A percentile compares a stretch with the other conserved stretches of the same genome.
phyloP scores from a whole-genome alignment of 805 yeast species.

The Candida argentea region DNA sequence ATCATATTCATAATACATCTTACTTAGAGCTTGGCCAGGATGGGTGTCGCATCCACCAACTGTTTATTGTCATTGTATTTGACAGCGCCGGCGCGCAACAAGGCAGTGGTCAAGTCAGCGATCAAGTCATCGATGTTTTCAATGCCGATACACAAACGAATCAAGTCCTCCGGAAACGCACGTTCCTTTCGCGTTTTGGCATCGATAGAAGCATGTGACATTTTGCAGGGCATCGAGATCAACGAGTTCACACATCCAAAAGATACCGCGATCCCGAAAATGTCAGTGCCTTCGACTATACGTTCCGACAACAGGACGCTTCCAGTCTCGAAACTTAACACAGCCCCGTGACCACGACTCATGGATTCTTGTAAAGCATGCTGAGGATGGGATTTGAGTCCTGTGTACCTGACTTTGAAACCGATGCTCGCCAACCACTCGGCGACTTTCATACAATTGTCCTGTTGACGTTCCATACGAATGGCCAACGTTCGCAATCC shows the following conservation, averaged over 20 bases:
- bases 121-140: constrained; percentile 76
- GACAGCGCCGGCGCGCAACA: constrained; percentile 54
- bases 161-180: constrained; percentile 85
- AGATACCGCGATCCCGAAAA: constrained; percentile 85
- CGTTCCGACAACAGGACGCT: constrained; percentile 51
- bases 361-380: constrained; percentile 66
- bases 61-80: constrained; percentile 30
- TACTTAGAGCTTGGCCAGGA: constrained; percentile 18
- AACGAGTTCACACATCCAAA: constrained; percentile 92
- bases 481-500: constrained; percentile 85
- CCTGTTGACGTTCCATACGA: constrained; percentile 75
- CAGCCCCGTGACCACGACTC: constrained; percentile 85
- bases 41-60: constrained; percentile 26
- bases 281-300: constrained; percentile 63
- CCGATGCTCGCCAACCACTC: constrained; percentile 59
- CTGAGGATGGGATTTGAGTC: constrained; percentile 72
- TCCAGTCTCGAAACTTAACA: constrained; percentile 83
- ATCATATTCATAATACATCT: no score
- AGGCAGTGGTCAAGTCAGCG: constrained; percentile 66
- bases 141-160: constrained; percentile 86
- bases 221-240: constrained; percentile 87
- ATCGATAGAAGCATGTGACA: constrained; percentile 97
- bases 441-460: constrained; percentile 67
- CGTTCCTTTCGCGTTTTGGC: constrained; percentile 79
- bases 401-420: constrained; percentile 78